Percentiles rank a stretch among this genome's conserved stretches.
Evolutionary conservation across 2,329 filamentous ascomycete species (phyloP).

Genomic region (Stachybotrys elegans): DNA sequence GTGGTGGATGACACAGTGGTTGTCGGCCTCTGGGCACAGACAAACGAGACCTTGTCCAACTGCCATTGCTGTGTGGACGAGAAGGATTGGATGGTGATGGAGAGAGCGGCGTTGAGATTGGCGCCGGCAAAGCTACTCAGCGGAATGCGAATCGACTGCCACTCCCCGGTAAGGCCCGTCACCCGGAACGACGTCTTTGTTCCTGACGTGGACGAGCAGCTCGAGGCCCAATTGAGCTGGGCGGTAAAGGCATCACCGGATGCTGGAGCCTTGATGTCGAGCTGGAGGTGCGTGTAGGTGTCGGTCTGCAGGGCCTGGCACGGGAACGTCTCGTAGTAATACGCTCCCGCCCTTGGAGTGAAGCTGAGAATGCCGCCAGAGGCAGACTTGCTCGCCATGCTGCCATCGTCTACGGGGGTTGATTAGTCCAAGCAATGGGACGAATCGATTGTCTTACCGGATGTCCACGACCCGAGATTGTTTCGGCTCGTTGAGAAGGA

Average conservation of each 20-base stretch:
- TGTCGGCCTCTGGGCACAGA: slow-evolving; percentile 25
- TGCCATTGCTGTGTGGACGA: slow-evolving; percentile 30
- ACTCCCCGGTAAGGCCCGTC: slow-evolving; percentile 41
- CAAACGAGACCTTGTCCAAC: slow-evolving; percentile 41
- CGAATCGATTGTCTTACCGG: slow-evolving; percentile 21
- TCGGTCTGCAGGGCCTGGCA: slow-evolving; percentile 40
- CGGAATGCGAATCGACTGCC: slow-evolving; percentile 46
- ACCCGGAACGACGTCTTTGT: slow-evolving; percentile 38
- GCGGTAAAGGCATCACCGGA: slow-evolving; percentile 18
- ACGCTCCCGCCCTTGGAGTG: slow-evolving; percentile 40
- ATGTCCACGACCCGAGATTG: slow-evolving; percentile 27
- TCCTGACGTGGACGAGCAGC: slow-evolving; percentile 34
- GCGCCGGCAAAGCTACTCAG: slow-evolving; percentile 43
- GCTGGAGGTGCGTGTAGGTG: slow-evolving; percentile 40
- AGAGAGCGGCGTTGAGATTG: slow-evolving; percentile 42
- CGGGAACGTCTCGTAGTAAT: slow-evolving; percentile 49
- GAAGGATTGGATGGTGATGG: slow-evolving; percentile 37
- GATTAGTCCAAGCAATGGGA: slow-evolving; percentile 4
- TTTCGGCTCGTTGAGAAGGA: slow-evolving; percentile 26
- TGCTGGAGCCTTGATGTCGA: slow-evolving; percentile 16
- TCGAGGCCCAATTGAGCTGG: slow-evolving; percentile 33
- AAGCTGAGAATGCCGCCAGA: slow-evolving; percentile 41
- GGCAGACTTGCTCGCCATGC: slow-evolving; percentile 36
- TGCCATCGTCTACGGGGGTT: slow-evolving; percentile 38
- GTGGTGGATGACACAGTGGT: slow-evolving; percentile 6